Evolutionary conservation across 148 eudicot species (phyloP), one percentile per base, ranked within the genome.

Genomic region (Simmondsia chinensis): DNA sequence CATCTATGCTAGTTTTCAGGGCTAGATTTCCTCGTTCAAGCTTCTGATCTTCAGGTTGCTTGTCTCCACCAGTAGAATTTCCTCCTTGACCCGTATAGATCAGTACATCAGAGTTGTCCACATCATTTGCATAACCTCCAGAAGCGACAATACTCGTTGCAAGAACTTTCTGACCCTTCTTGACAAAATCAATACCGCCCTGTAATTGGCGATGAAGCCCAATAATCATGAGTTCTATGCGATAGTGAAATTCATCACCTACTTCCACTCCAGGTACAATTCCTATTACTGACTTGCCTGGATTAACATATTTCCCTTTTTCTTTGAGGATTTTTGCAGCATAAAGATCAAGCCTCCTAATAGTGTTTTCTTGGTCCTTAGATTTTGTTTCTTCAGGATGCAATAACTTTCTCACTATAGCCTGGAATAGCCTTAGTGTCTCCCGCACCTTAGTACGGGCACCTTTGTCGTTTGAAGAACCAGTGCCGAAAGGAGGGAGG

Each of bases 21-120:
- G 94, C 91, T 30, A 88, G 51, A 52, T 88, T 88, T 24, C 87
- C 97, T 42, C 82, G 66, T 56, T 70, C 91, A 46, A 88, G 94
- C 50, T 84, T 83, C 66, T 88, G 97, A 50, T 88, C 91, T 52
- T 73, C 79, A 20, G 73, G 70, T 41, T 55, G 34, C 72, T 80
- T 88, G 50, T 62, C 60, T 17, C 57, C 55, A 10, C 75, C 76
- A 4, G 57, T 38, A 5, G 47, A 31, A 41, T 68, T 69, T 48
- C 94, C 94, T 27, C 96, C 96, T 53, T 79, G 82, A 34, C 94
- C 96, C 19, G 77, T 73, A 58, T 79, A 87, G 35, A 66, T 69
- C 46, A 87, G 60, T 20, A 67, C 65, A 57, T 87, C 84, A 11
- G 87, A 54, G 57, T 68, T 62, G 8, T 67, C 82, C 50, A 71